Evolutionary conservation across 2,329 filamentous ascomycete genomes (phyloP).

Genomic region (Fusarium beomiforme): DNA sequence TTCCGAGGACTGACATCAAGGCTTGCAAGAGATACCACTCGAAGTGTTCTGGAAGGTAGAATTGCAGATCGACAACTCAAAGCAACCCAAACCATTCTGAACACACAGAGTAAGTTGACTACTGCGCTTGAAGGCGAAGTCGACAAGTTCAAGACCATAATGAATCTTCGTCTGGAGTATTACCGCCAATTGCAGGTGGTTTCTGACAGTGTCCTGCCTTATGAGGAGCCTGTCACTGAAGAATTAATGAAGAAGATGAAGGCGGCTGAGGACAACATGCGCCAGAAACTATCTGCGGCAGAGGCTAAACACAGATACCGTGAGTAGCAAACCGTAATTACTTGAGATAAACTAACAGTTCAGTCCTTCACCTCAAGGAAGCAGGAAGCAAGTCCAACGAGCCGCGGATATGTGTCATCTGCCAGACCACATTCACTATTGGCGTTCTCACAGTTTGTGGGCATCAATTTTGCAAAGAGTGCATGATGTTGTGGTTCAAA

Average conservation of each 20-base stretch:
- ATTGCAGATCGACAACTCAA: constrained; percentile 73
- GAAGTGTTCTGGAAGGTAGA: constrained; percentile 73
- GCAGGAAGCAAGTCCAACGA: constrained; percentile 71
- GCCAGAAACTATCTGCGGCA: constrained; percentile 67
- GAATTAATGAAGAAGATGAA: constrained; percentile 50
- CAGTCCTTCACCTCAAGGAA: constrained; percentile 64
- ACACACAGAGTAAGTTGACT: constrained; percentile 61
- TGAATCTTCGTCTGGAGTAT: constrained; percentile 89
- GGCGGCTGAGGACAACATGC: constrained; percentile 54
- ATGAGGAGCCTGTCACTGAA: constrained; percentile 71
- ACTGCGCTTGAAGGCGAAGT: constrained; percentile 72
- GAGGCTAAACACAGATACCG: constrained; percentile 81
- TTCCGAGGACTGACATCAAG: constrained; percentile 74
- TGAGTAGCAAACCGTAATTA: constrained; percentile 47
- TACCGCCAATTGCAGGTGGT: constrained; percentile 90
- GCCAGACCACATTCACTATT: constrained; percentile 77
- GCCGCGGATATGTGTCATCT: constrained; percentile 84
- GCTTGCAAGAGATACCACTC: constrained; percentile 49
- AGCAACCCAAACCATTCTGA: constrained; percentile 64
- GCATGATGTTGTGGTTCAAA: constrained; percentile 81
- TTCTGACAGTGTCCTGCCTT: constrained; percentile 86
- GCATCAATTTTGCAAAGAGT: constrained; percentile 91
- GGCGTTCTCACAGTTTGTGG: constrained; percentile 89
- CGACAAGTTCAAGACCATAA: constrained; percentile 77
- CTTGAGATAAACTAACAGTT: constrained; percentile 10